Percentiles rank a stretch among this genome's conserved stretches.
These are phyloP conservation scores for Ophiostoma ulmi DNA, from an alignment of 2,329 filamentous ascomycete genomes.

Conservation along the genomic window DNA sequence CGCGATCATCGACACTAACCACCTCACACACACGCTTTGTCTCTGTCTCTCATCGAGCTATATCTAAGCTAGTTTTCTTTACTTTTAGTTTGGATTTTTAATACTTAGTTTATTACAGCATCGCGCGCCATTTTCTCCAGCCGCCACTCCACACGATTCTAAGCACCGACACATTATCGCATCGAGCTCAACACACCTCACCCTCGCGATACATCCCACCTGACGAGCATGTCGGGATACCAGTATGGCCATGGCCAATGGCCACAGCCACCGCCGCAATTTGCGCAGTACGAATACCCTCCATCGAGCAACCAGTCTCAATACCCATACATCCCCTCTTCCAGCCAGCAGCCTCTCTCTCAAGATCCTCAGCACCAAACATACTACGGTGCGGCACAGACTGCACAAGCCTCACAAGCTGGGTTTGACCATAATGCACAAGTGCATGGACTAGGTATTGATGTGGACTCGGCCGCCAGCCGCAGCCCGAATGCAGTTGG, in stretches of 20 bases:
- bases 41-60: neutral
- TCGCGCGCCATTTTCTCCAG: neutral
- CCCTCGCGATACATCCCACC: neutral
- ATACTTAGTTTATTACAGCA: neutral
- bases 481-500: slow-evolving; percentile 22
- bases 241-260: slow-evolving; percentile 35
- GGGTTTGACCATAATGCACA: slow-evolving; percentile 39
- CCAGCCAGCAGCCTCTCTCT: neutral
- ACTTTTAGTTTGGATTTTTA: neutral
- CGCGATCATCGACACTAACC: neutral
- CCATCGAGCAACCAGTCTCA: slow-evolving; percentile 12
- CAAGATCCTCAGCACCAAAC: slow-evolving; percentile 14
- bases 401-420: slow-evolving; percentile 34
- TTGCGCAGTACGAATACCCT: slow-evolving; percentile 29
- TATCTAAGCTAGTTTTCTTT: neutral
- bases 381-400: slow-evolving; percentile 33
- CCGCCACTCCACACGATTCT: neutral
- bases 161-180: neutral
- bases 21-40: neutral
- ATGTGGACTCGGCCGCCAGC: slow-evolving; percentile 24
- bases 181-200: neutral
- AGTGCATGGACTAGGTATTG: slow-evolving; percentile 39
- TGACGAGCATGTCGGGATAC: slow-evolving; percentile 38
- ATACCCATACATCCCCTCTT: slow-evolving; percentile 16
- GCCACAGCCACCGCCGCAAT: slow-evolving; percentile 23